Conservation (phyloP, 31 red algal genomes). For the Asparagopsis taxiformis region DNA sequence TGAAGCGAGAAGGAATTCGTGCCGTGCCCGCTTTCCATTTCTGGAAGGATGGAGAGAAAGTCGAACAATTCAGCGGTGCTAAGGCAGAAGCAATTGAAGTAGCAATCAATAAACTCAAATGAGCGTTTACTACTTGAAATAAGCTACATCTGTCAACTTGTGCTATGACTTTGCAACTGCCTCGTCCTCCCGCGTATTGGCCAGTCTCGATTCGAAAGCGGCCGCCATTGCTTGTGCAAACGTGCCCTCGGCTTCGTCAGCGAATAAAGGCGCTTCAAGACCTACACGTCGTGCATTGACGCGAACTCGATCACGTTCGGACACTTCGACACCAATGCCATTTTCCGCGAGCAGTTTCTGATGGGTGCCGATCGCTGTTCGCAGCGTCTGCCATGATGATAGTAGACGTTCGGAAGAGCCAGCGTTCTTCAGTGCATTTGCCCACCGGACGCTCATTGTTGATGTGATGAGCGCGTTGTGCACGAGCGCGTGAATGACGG, state of each 20-base stretch:
- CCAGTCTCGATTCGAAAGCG: no score
- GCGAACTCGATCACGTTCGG: constrained; percentile 45
- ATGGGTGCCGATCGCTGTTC: constrained; percentile 19
- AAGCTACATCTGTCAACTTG: no score
- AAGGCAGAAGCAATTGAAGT: constrained; percentile 63
- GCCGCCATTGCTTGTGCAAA: constrained; percentile 1
- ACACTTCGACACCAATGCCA: constrained; percentile 14
- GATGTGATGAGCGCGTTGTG: neutral
- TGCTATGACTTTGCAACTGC: no score
- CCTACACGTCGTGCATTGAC: constrained; percentile 54
- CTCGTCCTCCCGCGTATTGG: no score
- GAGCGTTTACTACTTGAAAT: no score
- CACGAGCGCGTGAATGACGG: neutral
- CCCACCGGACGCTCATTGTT: constrained; percentile 7
- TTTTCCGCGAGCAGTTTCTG: constrained; percentile 21
- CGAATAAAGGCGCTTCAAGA: constrained; percentile 27
- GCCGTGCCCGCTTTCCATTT: constrained; percentile 93
- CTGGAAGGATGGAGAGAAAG: constrained; percentile 63
- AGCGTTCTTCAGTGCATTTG: constrained; percentile 6
- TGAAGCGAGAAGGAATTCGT: constrained; percentile 90
- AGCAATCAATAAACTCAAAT: constrained; percentile 68
- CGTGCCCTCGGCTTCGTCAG: constrained; percentile 8
- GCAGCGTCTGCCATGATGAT: constrained; percentile 9
- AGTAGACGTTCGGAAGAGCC: constrained; percentile 7
- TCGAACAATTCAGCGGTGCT: constrained; percentile 80